These are phyloP conservation scores for Cytospora mali DNA, from an alignment of 2,329 filamentous ascomycete species.

Conservation along the genomic window DNA sequence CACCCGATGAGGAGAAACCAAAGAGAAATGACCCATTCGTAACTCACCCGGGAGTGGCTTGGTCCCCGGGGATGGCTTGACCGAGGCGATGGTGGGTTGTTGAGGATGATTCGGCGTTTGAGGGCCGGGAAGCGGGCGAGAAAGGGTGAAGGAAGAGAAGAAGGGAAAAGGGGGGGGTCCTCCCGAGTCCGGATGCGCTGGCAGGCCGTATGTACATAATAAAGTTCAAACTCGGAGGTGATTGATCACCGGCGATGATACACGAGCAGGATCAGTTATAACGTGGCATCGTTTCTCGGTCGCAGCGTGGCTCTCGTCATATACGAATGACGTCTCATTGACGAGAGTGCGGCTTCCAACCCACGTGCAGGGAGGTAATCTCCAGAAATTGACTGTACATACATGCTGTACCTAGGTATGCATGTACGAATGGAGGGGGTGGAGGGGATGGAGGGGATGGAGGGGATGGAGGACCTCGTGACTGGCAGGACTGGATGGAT, in stretches of 20 bases:
- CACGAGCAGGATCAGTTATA: neutral
- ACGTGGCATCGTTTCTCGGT: neutral
- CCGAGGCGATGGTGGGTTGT: neutral
- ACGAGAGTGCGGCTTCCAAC: neutral
- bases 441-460: too few species aligned
- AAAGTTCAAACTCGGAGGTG: neutral
- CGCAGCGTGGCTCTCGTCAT: neutral
- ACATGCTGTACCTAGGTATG: neutral
- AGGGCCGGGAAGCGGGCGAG: neutral
- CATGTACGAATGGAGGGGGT: too few species aligned
- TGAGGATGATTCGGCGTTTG: neutral
- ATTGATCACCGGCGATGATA: neutral
- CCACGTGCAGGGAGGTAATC: neutral
- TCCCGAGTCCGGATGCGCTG: neutral
- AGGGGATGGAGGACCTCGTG: too few species aligned
- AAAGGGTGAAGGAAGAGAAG: neutral
- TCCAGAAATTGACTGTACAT: neutral
- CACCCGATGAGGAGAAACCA: neutral
- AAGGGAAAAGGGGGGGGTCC: neutral
- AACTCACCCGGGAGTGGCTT: neutral
- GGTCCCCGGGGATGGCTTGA: neutral
- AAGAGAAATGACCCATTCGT: neutral
- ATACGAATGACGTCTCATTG: conserved; percentile 8
- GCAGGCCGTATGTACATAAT: neutral
- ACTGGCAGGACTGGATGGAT: too few species aligned